Base-by-base conservation (phyloP, 495 filamentous ascomycete species). In the Hamigera avellanea region DNA sequence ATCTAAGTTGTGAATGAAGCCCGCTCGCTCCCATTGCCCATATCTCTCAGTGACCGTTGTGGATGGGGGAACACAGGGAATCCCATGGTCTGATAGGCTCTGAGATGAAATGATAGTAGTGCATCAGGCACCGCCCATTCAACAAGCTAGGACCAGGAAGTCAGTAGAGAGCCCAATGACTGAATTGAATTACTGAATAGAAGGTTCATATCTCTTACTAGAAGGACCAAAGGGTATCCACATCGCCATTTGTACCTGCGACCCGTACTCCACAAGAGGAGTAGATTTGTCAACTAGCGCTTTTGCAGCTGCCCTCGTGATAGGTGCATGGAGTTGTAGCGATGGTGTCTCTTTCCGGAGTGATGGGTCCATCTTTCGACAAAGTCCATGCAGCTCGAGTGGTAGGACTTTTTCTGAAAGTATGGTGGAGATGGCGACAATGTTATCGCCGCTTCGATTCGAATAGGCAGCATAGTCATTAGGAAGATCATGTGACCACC, bases 231-330 rank as follows among this genome's bases (percentile, higher is more conserved):
- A 36, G 46, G 46, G 26, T 45, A 16, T 36, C 39, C 39, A 21
- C 3, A 12, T 12, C 46, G 39, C 19, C 26, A 45, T n/a, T 12
- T 40, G 39, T 33, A 49, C 13, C 38, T 49, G 46, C 21, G 39
- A 10, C 27, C 46, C 42, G 32, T 49, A 49, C 35, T 49, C 42
- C 28, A 45, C 39, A 1, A 45, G 14, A 12, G 46, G 39, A 39
- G 45, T 49, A 40, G 39, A 19, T 13, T 42, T 26, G 2, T 45
- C 39, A 8, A 19, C 26, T 14, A 49, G 42, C 30, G 39, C 38
- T 39, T 33, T 42, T 19, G 39, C 42, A 40, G 46, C 42, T 14
- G 29, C 23, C 5, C 31, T 32, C 8, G 36, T 3, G 9, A 32
- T 25, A 19, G 26, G 17, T 14, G 26, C 12, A 44, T 36, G 35